These are phyloP conservation scores for Daldinia sp. DNA, from an alignment of 2,329 filamentous ascomycete genomes.

Conservation along the genomic window DNA sequence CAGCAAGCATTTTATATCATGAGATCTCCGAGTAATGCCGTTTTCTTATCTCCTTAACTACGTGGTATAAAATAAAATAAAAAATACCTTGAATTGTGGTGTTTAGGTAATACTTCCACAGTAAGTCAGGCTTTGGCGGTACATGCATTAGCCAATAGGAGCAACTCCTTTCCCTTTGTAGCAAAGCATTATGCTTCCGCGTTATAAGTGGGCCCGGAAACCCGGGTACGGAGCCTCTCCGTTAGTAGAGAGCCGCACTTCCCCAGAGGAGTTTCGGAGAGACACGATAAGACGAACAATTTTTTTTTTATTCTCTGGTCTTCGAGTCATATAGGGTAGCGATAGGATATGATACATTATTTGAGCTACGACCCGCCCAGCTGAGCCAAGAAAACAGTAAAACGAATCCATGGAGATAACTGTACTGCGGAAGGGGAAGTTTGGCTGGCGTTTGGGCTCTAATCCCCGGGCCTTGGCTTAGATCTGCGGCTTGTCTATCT, in stretches of 20 bases:
- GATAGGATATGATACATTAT: not conserved
- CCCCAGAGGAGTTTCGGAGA: conserved; percentile 28
- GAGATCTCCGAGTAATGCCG: too few relatives aligned
- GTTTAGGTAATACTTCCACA: too few relatives aligned
- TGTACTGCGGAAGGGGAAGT: not conserved
- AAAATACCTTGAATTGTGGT: too few relatives aligned
- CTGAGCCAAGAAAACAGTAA: conserved; percentile 8
- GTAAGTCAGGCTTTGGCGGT: too few relatives aligned
- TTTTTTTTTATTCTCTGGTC: not conserved
- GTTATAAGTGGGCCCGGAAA: not conserved
- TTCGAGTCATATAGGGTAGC: not conserved
- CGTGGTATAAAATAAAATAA: too few relatives aligned
- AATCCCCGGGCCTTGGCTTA: conserved; percentile 9
- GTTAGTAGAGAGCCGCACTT: conserved; percentile 1
- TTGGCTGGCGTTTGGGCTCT: conserved; percentile 9
- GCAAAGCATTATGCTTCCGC: not conserved
- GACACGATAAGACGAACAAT: not conserved
- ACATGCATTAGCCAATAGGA: conserved; percentile 18
- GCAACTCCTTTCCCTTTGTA: conserved; percentile 19
- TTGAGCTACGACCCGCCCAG: not conserved
- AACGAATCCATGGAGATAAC: conserved; percentile 6
- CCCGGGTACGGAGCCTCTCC: not conserved
- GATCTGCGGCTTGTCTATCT: not conserved
- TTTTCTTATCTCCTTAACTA: too few relatives aligned
- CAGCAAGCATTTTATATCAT: too few relatives aligned